Base-by-base conservation (phyloP, 352 stramenopile species). In the Blastocystis sp. region DNA sequence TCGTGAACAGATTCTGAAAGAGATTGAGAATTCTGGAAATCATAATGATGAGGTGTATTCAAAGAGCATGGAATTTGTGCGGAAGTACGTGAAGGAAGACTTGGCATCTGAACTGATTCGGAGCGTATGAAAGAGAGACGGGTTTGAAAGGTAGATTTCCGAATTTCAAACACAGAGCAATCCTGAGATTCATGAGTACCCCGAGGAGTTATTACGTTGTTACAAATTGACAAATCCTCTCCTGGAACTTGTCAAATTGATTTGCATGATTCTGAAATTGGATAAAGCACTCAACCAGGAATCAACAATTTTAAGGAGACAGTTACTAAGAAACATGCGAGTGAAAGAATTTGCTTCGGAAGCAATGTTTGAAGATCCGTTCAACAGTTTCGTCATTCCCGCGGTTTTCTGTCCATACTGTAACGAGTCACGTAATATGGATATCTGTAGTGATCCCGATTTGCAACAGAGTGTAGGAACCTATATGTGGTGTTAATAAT, bases 231-330 rank as follows among this genome's bases (percentile, higher is more conserved):
- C 73, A 35, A 95, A 95, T 79, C 94, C 96, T 17, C 92, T 96
- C 22, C 92, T 99, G n/a, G 96, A 99, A 91, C 96, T 99, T 64
- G 95, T 98, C 44, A 99, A 99, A 91, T 96, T 94, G 79, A 92
- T 98, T 27, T 95, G 94, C 84, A 92, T 94, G 22, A 93, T 99
- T 15, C 93, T 99, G 57, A 87, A 94, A 54, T 91, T 99, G 17
- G 97, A 99, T 90, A 89, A 93, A 7, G 94, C 94, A 53, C 92
- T 98, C 0, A 93, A 95, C 24, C 91, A 94, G 11, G 93, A 98
- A 90, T 87, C 92, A 53, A 77, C 90, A 53, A 77, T 87, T 24
- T 40, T 93, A 40, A 78, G 89, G 6, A 62, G 90, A n/a, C 90
- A 91, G 57, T 64, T 92, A 27, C 79, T 93, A 48, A 91, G 94